phyloP scores from a whole-genome alignment of 192 early-diverging fungal genomes.

The Linnemannia exigua region DNA sequence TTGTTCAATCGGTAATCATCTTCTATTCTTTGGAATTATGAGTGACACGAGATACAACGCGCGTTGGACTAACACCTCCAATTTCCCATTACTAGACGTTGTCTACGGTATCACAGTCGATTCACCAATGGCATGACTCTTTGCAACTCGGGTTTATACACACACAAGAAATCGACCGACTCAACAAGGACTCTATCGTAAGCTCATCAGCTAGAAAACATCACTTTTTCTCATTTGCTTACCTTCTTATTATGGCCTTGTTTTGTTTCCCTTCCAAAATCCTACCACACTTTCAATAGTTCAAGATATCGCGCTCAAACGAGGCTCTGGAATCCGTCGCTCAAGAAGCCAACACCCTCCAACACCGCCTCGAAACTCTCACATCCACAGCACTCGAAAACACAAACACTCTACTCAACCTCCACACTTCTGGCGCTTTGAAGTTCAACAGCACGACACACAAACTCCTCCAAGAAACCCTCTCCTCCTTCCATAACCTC shows the following conservation, averaged over 20 bases:
- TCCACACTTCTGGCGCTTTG: neutral
- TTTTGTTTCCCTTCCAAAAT: neutral
- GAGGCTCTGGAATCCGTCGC: neutral
- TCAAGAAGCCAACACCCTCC: neutral
- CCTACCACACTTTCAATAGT: too few relatives aligned
- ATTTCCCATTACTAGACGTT: neutral
- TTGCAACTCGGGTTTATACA: neutral
- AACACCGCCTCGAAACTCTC: neutral
- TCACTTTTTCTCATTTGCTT: neutral
- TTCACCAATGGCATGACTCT: slow-evolving; percentile 6
- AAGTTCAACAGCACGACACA: neutral
- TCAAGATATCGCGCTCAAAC: slow-evolving; percentile 13
- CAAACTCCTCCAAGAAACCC: neutral
- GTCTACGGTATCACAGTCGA: neutral
- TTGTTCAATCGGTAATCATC: slow-evolving; percentile 3
- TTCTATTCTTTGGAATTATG: neutral
- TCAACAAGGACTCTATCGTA: slow-evolving; percentile 16
- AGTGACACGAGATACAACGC: neutral
- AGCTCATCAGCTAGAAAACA: neutral
- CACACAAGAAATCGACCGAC: neutral
- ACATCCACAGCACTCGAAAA: neutral
- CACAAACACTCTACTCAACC: neutral
- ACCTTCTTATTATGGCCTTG: too few relatives aligned
- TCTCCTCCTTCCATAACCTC: neutral
- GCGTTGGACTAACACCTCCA: neutral